Conservation (phyloP, 2,329 filamentous ascomycete genomes). For the Drechmeria coniospora region DNA sequence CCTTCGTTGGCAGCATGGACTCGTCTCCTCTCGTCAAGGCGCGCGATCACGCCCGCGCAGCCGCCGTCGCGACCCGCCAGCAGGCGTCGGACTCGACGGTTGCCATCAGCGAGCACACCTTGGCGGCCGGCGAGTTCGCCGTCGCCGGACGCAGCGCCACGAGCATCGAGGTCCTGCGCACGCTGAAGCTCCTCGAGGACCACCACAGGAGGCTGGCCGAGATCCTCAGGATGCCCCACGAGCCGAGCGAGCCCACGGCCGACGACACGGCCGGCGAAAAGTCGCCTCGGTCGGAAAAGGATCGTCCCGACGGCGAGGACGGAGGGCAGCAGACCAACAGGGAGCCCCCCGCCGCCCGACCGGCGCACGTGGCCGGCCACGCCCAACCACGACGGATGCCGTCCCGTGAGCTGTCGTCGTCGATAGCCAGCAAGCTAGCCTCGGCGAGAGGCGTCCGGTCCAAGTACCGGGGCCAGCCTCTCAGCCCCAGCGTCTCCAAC, state of each 20-base stretch:
- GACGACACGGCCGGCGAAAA: slow-evolving; percentile 9
- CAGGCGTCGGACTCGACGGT: slow-evolving; percentile 62
- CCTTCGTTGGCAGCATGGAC: slow-evolving; percentile 20
- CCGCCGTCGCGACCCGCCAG: slow-evolving; percentile 55
- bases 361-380: slow-evolving; percentile 13
- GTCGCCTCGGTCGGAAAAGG: slow-evolving; percentile 13
- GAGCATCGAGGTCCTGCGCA: slow-evolving; percentile 60
- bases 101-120: slow-evolving; percentile 75
- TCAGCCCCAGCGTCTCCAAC: slow-evolving; percentile 57
- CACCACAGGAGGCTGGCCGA: slow-evolving; percentile 76
- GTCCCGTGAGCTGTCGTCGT: slow-evolving; percentile 58
- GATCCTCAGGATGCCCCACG: slow-evolving; percentile 56
- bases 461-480: slow-evolving; percentile 48
- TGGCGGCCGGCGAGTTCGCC: slow-evolving; percentile 78
- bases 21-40: slow-evolving; percentile 40
- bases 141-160: slow-evolving; percentile 60
- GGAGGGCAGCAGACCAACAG: slow-evolving; percentile 7
- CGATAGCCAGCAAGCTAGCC: slow-evolving; percentile 77
- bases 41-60: slow-evolving; percentile 77
- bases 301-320: neutral
- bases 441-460: slow-evolving; percentile 67
- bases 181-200: slow-evolving; percentile 68
- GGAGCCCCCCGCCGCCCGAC: slow-evolving; percentile 9
- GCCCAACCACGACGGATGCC: slow-evolving; percentile 33
- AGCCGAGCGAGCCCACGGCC: slow-evolving; percentile 19